Evolutionary conservation across 768 basidiomycete species (phyloP).

Genomic region (Podaxis sp.): DNA sequence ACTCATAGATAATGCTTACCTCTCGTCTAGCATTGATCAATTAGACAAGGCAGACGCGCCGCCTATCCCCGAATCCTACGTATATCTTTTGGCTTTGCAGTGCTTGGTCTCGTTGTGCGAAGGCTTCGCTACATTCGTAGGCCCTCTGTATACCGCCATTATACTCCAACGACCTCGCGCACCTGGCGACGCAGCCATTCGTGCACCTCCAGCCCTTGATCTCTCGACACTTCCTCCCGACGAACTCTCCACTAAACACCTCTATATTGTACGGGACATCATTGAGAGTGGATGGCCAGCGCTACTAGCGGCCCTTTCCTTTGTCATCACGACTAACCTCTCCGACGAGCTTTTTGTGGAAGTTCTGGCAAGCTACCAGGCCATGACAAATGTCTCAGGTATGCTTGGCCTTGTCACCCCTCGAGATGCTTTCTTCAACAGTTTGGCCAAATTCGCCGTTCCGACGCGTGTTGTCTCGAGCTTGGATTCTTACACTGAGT

Average conservation of each 20-base stretch:
- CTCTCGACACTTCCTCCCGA: slow-evolving; percentile 44
- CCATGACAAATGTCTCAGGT: slow-evolving; percentile 83
- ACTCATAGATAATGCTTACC: slow-evolving; percentile 3
- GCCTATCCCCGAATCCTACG: slow-evolving; percentile 87
- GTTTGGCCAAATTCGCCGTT: slow-evolving; percentile 88
- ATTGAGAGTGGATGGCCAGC: slow-evolving; percentile 90
- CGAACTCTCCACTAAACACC: slow-evolving; percentile 50
- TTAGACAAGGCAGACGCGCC: slow-evolving; percentile 97
- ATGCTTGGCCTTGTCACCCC: slow-evolving; percentile 85
- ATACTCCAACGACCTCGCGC: slow-evolving; percentile 61
- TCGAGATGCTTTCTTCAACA: slow-evolving; percentile 89
- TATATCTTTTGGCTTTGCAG: slow-evolving; percentile 89
- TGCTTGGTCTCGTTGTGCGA: slow-evolving; percentile 84
- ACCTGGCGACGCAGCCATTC: slow-evolving; percentile 60
- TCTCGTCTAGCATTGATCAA: slow-evolving; percentile 78
- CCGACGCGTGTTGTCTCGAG: slow-evolving; percentile 85
- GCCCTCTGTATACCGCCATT: slow-evolving; percentile 70
- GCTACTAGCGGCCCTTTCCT: slow-evolving; percentile 84
- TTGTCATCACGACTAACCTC: slow-evolving; percentile 85
- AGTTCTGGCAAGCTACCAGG: slow-evolving; percentile 75
- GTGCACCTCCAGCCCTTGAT: slow-evolving; percentile 73
- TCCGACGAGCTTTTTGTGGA: slow-evolving; percentile 91
- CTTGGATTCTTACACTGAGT: slow-evolving; percentile 54
- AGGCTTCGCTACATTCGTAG: slow-evolving; percentile 72
- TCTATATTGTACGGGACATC: slow-evolving; percentile 68